phyloP scores from a whole-genome alignment of 345 rosid genomes.

The Euclidium syriacum region DNA sequence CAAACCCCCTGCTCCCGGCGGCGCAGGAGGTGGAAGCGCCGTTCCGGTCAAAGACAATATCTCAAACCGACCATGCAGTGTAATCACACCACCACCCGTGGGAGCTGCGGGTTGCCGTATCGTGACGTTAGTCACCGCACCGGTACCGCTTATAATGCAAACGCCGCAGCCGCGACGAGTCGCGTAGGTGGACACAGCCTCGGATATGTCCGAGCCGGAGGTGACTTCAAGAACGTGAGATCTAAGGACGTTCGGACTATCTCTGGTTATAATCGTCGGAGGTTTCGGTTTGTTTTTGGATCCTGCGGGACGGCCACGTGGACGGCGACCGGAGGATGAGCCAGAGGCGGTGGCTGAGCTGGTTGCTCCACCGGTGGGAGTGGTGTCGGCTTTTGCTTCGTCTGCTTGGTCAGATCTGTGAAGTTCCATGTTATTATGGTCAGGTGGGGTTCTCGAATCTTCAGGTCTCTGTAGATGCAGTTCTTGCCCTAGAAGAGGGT shows the following conservation, averaged over 20 bases:
- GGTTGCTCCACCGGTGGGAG: conserved; percentile 27
- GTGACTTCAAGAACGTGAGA: conserved; percentile 61
- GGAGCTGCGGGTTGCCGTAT: conserved; percentile 52
- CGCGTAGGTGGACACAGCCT: conserved; percentile 49
- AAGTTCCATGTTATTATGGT: conserved; percentile 34
- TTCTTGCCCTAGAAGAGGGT: conserved; percentile 46
- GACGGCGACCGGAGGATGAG: conserved; percentile 43
- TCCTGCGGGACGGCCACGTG: conserved; percentile 71
- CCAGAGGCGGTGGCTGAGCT: conserved; percentile 32
- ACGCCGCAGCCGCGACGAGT: conserved; percentile 62
- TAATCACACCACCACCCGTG: conserved; percentile 47
- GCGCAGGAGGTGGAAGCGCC: conserved; percentile 69
- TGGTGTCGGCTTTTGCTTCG: conserved; percentile 28
- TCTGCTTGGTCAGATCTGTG: conserved; percentile 35
- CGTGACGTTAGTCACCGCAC: conserved; percentile 59
- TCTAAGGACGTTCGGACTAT: conserved; percentile 61
- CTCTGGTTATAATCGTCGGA: conserved; percentile 57
- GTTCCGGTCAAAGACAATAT: conserved; percentile 63
- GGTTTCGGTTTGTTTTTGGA: conserved; percentile 73
- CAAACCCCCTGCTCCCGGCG: conserved; percentile 60
- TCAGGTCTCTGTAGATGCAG: conserved; percentile 36
- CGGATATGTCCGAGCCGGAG: conserved; percentile 55
- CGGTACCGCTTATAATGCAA: conserved; percentile 55
- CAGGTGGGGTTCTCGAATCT: conserved; percentile 26
- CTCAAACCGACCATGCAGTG: conserved; percentile 72